Conservation (phyloP, 495 filamentous ascomycete genomes). For the Bombardia bombarda region DNA sequence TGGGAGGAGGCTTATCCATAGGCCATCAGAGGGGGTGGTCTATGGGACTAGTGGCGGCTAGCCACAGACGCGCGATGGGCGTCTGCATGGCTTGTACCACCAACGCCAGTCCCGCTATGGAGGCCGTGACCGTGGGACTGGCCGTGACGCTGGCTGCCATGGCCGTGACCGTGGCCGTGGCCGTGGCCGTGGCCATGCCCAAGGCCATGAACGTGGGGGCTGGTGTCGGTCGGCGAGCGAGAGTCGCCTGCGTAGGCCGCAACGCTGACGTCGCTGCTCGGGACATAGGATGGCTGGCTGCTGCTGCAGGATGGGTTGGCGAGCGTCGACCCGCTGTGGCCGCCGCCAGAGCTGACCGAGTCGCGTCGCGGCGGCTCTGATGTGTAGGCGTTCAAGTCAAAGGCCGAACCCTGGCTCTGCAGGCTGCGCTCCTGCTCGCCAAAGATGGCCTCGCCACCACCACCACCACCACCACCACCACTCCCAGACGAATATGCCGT, state of each 20-base stretch:
- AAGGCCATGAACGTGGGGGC: too few relatives aligned
- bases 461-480: constrained; percentile 4
- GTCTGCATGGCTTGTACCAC: constrained; percentile 10
- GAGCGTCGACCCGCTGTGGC: constrained; percentile 8
- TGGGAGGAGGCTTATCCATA: too few relatives aligned
- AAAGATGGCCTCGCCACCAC: constrained; percentile 10
- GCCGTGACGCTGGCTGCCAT: neutral
- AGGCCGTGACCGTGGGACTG: neutral
- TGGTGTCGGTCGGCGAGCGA: too few relatives aligned
- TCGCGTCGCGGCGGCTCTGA: constrained; percentile 13
- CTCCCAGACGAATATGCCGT: constrained; percentile 6
- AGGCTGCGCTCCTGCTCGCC: constrained; percentile 14
- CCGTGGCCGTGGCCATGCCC: constrained; percentile 6
- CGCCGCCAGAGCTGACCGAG: constrained; percentile 9
- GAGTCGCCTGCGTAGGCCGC: too few relatives aligned
- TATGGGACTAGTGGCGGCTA: constrained; percentile 7
- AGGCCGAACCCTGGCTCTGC: constrained; percentile 13
- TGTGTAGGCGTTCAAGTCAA: constrained; percentile 14
- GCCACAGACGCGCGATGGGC: constrained; percentile 8
- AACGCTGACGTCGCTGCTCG: too few relatives aligned
- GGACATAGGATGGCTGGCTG: too few relatives aligned
- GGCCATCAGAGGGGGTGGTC: neutral
- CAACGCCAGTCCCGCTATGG: neutral
- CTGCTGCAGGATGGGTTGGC: too few relatives aligned
- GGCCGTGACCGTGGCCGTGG: neutral